These are phyloP conservation scores for Trichoderma sp. DNA, from an alignment of 2,329 filamentous ascomycete genomes.

Conservation along the genomic window DNA sequence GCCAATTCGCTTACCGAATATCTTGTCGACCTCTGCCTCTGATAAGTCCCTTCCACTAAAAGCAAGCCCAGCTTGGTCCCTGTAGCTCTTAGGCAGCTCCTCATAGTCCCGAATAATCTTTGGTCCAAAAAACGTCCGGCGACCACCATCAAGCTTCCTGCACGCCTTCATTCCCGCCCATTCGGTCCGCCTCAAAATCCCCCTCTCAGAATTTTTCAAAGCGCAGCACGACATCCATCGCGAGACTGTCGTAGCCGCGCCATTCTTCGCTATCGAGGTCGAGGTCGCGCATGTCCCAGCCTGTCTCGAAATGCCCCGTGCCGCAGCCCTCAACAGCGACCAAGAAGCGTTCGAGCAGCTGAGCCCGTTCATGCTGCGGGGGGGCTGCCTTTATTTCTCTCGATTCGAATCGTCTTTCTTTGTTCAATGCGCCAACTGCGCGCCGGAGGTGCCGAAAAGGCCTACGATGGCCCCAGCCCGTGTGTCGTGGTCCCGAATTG, in stretches of 20 bases:
- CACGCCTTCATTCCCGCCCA: slow-evolving; percentile 23
- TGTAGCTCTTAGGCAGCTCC: slow-evolving; percentile 61
- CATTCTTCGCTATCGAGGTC: slow-evolving; percentile 27
- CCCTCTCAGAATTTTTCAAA: slow-evolving; percentile 4
- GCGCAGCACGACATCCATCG: slow-evolving; percentile 31
- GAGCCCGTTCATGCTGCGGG: slow-evolving; percentile 37
- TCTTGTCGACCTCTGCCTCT: slow-evolving; percentile 48
- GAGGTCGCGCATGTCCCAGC: background rate
- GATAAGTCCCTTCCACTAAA: slow-evolving; percentile 58
- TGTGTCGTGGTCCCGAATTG: slow-evolving; percentile 3
- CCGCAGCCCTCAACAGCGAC: slow-evolving; percentile 38
- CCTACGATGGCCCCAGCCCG: slow-evolving; percentile 12
- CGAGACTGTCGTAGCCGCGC: slow-evolving; percentile 28
- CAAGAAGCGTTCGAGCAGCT: slow-evolving; percentile 39
- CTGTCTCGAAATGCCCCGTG: slow-evolving; percentile 33
- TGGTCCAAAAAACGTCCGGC: slow-evolving; percentile 43
- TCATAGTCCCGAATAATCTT: slow-evolving; percentile 57
- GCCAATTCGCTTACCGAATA: slow-evolving; percentile 57
- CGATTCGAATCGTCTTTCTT: background rate
- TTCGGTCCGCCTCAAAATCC: background rate
- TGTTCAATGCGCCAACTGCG: slow-evolving; percentile 26
- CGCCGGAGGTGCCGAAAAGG: slow-evolving; percentile 11
- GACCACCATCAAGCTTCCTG: slow-evolving; percentile 32
- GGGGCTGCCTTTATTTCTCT: background rate
- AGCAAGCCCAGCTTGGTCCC: slow-evolving; percentile 57